Percentiles rank a stretch among this genome's conserved stretches.
Evolutionary conservation across 1,284 basidiomycete genomes (phyloP).

Genomic region (Boletus calvinii): DNA sequence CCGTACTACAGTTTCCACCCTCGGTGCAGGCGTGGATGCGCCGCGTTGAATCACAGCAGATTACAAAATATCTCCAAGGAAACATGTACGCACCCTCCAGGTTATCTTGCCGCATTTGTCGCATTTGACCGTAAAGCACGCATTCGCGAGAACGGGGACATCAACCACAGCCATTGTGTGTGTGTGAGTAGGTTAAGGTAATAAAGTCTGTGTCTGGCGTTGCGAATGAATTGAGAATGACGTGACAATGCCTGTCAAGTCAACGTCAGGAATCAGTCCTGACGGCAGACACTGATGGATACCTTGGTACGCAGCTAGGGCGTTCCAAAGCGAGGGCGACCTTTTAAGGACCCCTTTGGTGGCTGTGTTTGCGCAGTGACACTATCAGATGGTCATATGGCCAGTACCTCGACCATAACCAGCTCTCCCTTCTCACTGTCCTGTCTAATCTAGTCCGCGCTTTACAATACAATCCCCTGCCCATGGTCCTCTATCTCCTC

Average conservation of each 20-base stretch:
- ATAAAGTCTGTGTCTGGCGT: constrained; percentile 29
- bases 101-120: constrained; percentile 65
- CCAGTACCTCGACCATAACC: constrained; percentile 6
- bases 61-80: constrained; percentile 27
- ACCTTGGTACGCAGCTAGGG: constrained; percentile 10
- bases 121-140: constrained; percentile 61
- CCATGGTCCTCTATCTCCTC: constrained; percentile 52
- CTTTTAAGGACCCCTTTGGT: constrained; percentile 10
- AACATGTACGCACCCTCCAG: constrained; percentile 58
- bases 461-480: too few species aligned
- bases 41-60: constrained; percentile 16
- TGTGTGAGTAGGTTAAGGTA: constrained; percentile 35
- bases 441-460: background rate
- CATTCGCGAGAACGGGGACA: constrained; percentile 43
- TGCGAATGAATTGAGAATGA: constrained; percentile 21
- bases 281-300: constrained; percentile 12
- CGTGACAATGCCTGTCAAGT: constrained; percentile 19
- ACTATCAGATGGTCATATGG: too few species aligned
- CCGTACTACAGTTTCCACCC: constrained; percentile 12
- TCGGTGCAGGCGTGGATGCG: constrained; percentile 13
- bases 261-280: constrained; percentile 7
- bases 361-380: background rate
- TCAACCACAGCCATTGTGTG: constrained; percentile 24
- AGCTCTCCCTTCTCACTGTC: constrained; percentile 12
- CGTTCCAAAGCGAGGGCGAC: background rate